These are phyloP conservation scores for Talaromyces atroroseus DNA, from an alignment of 2,329 filamentous ascomycete species.

Conservation along the genomic window DNA sequence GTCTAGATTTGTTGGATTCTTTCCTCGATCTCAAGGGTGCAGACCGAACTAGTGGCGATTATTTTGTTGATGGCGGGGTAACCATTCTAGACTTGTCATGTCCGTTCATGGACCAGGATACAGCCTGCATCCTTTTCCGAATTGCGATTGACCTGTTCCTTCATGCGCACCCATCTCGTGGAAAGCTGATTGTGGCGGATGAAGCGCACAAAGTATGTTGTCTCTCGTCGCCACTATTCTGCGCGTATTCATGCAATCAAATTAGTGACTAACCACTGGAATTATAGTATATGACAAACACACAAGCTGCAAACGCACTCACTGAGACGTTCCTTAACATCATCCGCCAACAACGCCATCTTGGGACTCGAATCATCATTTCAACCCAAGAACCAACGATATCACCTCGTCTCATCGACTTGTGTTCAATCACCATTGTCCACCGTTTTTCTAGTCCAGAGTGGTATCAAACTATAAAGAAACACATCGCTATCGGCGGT, in stretches of 20 bases:
- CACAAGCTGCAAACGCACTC: conserved; percentile 49
- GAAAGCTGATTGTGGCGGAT: conserved; percentile 64
- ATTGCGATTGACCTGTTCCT: conserved; percentile 64
- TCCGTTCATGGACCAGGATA: conserved; percentile 61
- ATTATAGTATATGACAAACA: conserved; percentile 51
- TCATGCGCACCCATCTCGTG: conserved; percentile 45
- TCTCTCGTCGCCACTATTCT: conserved; percentile 15
- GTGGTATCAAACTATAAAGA: conserved; percentile 50
- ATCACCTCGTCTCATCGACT: conserved; percentile 60
- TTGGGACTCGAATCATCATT: conserved; percentile 62
- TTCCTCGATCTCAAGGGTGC: conserved; percentile 17
- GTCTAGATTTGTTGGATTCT: conserved; percentile 22
- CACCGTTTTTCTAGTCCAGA: conserved; percentile 65
- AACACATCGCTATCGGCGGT: conserved; percentile 41
- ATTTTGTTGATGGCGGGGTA: conserved; percentile 28
- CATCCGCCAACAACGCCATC: conserved; percentile 67
- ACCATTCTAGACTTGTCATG: conserved; percentile 70
- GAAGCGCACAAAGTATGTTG: conserved; percentile 64
- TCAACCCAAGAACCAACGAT: conserved; percentile 74
- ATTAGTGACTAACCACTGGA: conserved; percentile 16
- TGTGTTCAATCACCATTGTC: conserved; percentile 66
- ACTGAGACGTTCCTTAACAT: conserved; percentile 58
- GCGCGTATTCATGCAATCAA: conserved; percentile 9
- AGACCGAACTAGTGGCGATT: conserved; percentile 6
- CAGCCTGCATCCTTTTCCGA: conserved; percentile 67